Evolutionary conservation across 768 basidiomycete species (phyloP), one percentile per base, ranked within the genome.

Genomic region (Kwoniella heveanensis): DNA sequence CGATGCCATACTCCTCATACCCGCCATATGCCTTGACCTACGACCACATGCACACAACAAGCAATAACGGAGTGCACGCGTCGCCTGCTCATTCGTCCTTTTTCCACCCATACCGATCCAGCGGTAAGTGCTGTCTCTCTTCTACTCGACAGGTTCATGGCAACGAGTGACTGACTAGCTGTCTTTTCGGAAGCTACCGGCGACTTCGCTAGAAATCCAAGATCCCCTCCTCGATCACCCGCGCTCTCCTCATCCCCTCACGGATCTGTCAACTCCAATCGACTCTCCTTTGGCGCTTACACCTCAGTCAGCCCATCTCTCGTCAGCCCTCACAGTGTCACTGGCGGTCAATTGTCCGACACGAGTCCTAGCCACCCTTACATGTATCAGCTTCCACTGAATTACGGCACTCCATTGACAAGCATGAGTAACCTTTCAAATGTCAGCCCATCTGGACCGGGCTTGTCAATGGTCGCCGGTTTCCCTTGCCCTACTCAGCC

Each of bases 21-120:
- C 59, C 59, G 22, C 59, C 59, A 52, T 60, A 53, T 27, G 59
- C 59, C 21, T 39, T 60, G 59, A 60, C 59, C 1, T 60, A 60
- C 37, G 51, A 53, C 21, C 10, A 22, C 13, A 60, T 47, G 8
- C 39, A 44, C 17, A 10, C 39, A 44, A 10, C 39, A 44, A 19
- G 4, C 15, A 44, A 17, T 19, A 44, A 44, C 17, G 17, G 39
- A 10, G 39, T 44, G 3, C 39, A 44, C 39, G 44, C 15, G 7
- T 26, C 44, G 22, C 39, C 49, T 19, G 3, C 61, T 49, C 61
- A 65, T 47, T 47, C 59, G 13, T 24, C 52, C 24, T 57, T 51
- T 22, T 65, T 60, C 53, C 64, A 65, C 47, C 64, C 64, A 39
- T 65, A 65, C 50, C 51, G 64, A 37, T 37, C 47, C 44, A 61